Base-by-base conservation (phyloP, 805 yeast genomes). In the Yamadazyma tumulicola region DNA sequence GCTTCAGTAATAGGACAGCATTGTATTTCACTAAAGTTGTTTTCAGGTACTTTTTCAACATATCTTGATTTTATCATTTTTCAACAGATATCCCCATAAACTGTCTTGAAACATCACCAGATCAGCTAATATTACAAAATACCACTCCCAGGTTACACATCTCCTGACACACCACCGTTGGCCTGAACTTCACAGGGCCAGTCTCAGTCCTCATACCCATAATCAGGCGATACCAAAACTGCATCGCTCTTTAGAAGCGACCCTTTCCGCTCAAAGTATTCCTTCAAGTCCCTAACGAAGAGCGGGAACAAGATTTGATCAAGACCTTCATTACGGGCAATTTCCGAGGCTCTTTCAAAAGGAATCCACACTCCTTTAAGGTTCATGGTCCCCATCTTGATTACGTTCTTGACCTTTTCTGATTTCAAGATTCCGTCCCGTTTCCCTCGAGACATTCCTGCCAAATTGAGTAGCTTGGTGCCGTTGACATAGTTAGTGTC, bases 301-400 rank as follows among this genome's bases (percentile, higher is more conserved):
- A 64, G 44, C 1, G 69, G 69, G 28, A 50, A 55, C 29, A 64
- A 49, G 5, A 54, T 27, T 4, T 45, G 48, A 26, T 57, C 63
- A 8, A 64, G 48, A 0, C 69, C 69, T 42, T 63, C 67, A 42
- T 64, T 64, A 19, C 69, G 40, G 6, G 69, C 69, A 34, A 63
- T 53, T 42, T 64, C 69, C 21, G 43, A 47, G 1, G 69, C 69
- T 27, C 67, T 45, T 3, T 58, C 64, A 38, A 62, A 57, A 1
- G 69, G 69, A 12, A 64, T 53, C 70, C 70, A 64, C 1, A 64
- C 65, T 6, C 70, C 70, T 36, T 64, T 64, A 32, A 64, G 45
- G 34, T 59, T 58, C 69, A 64, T 64, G 4, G 65, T 47, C 0
- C 70, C 70, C 5, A 54, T 54, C 42, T 60, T 59, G 10, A 59